phyloP scores from a whole-genome alignment of 164 flowering plant species.

The Magnolia sinica region DNA sequence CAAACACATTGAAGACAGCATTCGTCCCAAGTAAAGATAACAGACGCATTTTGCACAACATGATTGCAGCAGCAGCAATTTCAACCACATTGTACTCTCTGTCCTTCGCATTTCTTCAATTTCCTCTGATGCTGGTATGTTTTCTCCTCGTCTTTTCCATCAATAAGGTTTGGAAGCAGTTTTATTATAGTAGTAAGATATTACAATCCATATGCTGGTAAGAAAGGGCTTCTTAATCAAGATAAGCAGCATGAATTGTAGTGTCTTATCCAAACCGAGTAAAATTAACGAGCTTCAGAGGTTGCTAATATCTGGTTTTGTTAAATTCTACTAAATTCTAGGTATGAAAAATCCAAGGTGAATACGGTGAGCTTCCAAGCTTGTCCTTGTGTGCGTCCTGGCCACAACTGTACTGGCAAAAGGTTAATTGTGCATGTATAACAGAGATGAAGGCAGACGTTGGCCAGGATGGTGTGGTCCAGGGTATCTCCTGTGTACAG shows the following conservation, averaged over 20 bases:
- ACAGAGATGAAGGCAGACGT: too few species aligned
- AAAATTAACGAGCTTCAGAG: background rate
- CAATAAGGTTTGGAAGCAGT: too few species aligned
- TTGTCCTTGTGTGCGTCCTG: background rate
- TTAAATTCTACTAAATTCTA: background rate
- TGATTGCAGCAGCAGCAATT: slow-evolving; percentile 51
- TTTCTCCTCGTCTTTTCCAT: background rate
- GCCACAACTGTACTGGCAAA: background rate
- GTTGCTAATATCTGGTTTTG: background rate
- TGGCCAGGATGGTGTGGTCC: background rate
- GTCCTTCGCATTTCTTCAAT: slow-evolving; percentile 44
- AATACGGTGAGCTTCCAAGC: background rate
- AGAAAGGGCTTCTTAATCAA: too few species aligned
- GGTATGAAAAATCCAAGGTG: background rate
- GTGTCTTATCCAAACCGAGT: background rate
- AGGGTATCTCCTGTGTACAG: background rate
- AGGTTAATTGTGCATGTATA: too few species aligned
- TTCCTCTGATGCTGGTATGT: slow-evolving; percentile 65
- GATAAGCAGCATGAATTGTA: too few species aligned
- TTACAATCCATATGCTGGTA: too few species aligned
- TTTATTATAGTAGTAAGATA: too few species aligned
- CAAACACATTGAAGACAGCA: slow-evolving; percentile 70
- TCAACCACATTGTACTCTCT: slow-evolving; percentile 44
- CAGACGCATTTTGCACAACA: slow-evolving; percentile 58
- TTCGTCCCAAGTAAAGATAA: slow-evolving; percentile 81